A percentile compares a stretch with the other conserved stretches of the same genome.
These are phyloP conservation scores for Sistotremastrum suecicum DNA, from an alignment of 768 basidiomycete species.

Conservation along the genomic window DNA sequence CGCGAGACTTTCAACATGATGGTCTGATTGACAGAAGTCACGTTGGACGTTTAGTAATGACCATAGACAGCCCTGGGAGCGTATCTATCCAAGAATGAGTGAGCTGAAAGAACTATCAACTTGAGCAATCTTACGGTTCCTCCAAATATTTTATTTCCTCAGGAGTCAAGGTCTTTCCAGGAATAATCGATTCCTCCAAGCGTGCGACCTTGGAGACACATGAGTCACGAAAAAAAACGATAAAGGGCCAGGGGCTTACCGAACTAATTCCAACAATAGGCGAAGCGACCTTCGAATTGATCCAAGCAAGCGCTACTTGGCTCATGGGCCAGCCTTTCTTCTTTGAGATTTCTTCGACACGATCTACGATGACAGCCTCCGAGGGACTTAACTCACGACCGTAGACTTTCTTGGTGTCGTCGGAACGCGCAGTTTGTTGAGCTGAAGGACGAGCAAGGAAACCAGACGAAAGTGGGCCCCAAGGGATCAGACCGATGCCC, in stretches of 20 bases:
- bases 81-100: too few relatives aligned
- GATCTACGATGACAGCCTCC: conserved; percentile 13
- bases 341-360: conserved; percentile 18
- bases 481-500: conserved; percentile 22
- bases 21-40: too few relatives aligned
- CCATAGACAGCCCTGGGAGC: too few relatives aligned
- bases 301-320: conserved; percentile 21
- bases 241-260: conserved; percentile 1
- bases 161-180: conserved; percentile 17
- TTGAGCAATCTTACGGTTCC: background rate
- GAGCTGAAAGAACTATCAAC: too few relatives aligned
- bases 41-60: too few relatives aligned
- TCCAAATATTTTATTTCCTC: conserved; percentile 35
- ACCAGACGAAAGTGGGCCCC: conserved; percentile 16
- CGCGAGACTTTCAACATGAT: too few relatives aligned
- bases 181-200: background rate
- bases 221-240: too few relatives aligned
- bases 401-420: background rate
- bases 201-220: too few relatives aligned
- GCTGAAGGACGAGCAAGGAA: conserved; percentile 9
- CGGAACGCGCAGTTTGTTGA: conserved; percentile 9
- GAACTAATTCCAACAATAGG: conserved; percentile 19
- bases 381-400: conserved; percentile 5
- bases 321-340: conserved; percentile 18
- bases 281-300: conserved; percentile 14